Percentiles rank a stretch among this genome's conserved stretches.
Conservation (phyloP, 2,329 filamentous ascomycete genomes). For the Alternaria brassicicola region DNA sequence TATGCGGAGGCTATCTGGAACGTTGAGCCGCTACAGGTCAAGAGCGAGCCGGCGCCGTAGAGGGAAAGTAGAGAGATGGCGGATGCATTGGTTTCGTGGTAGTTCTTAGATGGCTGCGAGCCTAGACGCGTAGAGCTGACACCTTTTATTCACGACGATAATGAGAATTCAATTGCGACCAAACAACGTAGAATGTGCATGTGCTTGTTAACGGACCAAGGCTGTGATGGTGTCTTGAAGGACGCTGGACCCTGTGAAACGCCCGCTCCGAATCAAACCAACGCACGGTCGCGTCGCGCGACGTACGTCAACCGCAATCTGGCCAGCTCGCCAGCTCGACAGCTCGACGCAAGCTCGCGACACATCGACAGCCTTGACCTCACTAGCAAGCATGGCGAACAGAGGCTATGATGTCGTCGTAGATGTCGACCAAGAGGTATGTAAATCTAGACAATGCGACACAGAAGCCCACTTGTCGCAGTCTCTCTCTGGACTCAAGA, state of each 20-base stretch:
- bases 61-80: not conserved
- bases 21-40: slow-evolving; percentile 74
- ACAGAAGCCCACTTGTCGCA: not conserved
- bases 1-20: slow-evolving; percentile 99
- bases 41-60: slow-evolving; percentile 34
- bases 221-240: not conserved
- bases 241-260: slow-evolving; percentile 19
- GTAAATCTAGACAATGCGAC: slow-evolving; percentile 8
- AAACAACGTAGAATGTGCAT: not conserved
- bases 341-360: slow-evolving; percentile 33
- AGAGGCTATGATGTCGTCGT: slow-evolving; percentile 97
- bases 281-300: slow-evolving; percentile 30
- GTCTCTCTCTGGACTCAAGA: not conserved
- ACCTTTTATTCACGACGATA: not conserved
- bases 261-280: slow-evolving; percentile 26
- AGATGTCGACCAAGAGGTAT: slow-evolving; percentile 93
- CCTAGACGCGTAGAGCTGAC: slow-evolving; percentile 7
- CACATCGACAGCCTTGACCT: slow-evolving; percentile 9
- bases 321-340: too few species aligned
- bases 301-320: slow-evolving; percentile 43
- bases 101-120: slow-evolving; percentile 1
- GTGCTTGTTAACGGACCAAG: not conserved
- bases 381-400: slow-evolving; percentile 66
- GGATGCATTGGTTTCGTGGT: not conserved
- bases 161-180: not conserved